A percentile compares a stretch with the other conserved stretches of the same genome.
phyloP scores from a whole-genome alignment of 441 rosid genomes.

The Erysimum cheiri region DNA sequence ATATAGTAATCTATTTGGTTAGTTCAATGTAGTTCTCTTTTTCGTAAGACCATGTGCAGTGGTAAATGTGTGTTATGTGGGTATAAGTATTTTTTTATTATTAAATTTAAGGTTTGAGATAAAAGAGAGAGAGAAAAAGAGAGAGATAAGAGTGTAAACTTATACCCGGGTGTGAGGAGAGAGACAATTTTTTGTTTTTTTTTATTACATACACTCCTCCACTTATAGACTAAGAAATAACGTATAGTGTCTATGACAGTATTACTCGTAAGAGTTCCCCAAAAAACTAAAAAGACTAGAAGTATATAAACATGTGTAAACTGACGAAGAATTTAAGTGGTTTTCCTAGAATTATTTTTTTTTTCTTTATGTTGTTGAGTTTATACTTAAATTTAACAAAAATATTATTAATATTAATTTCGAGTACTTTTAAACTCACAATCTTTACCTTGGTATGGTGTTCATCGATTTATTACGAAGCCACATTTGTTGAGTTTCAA shows the following conservation, averaged over 20 bases:
- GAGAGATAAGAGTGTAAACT: too few relatives aligned
- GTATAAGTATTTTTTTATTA: too few relatives aligned
- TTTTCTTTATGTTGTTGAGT: background rate
- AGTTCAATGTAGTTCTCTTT: background rate
- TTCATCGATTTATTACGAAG: background rate
- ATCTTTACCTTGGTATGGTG: background rate
- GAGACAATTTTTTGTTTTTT: too few relatives aligned
- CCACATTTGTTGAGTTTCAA: background rate
- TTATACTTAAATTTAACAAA: background rate
- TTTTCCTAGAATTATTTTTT: background rate
- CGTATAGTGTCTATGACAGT: background rate
- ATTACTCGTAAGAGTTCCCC: background rate
- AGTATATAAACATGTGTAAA: background rate
- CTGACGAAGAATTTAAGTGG: background rate
- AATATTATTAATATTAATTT: background rate
- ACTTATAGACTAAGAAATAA: background rate
- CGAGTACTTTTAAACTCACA: background rate
- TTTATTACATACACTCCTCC: too few relatives aligned
- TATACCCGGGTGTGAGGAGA: too few relatives aligned
- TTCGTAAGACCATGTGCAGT: too few relatives aligned
- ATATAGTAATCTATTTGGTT: background rate
- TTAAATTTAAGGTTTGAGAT: too few relatives aligned
- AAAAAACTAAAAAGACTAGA: background rate
- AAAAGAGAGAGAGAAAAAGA: too few relatives aligned
- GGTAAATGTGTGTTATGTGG: too few relatives aligned